These are phyloP conservation scores for Aspergillus amoenus DNA, from an alignment of 2,329 filamentous ascomycete genomes.

Conservation along the genomic window DNA sequence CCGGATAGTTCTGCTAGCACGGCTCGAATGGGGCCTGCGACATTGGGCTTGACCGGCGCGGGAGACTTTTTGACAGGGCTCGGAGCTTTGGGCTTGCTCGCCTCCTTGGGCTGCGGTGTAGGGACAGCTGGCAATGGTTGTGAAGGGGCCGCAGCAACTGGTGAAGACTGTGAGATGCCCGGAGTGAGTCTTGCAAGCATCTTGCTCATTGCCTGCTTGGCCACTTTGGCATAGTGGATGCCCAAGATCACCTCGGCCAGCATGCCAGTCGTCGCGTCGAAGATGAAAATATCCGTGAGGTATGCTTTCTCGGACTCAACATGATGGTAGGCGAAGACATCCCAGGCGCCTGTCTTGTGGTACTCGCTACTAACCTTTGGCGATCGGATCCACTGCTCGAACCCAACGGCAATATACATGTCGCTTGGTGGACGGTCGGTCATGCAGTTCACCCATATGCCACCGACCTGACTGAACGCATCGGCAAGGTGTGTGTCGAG, in stretches of 20 bases:
- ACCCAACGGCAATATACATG: constrained; percentile 29
- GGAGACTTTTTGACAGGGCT: no score
- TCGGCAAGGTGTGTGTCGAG: constrained; percentile 21
- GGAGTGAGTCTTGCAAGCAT: constrained; percentile 10
- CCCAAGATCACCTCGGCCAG: constrained; percentile 31
- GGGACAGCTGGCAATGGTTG: no score
- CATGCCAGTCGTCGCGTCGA: constrained; percentile 24
- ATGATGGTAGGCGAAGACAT: constrained; percentile 25
- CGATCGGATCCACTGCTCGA: constrained; percentile 25
- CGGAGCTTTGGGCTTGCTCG: no score
- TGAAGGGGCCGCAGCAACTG: no score
- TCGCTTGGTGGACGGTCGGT: constrained; percentile 19
- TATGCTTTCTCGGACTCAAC: constrained; percentile 16
- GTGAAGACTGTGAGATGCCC: no score
- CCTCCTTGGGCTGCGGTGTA: no score
- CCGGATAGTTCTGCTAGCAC: constrained; percentile 25
- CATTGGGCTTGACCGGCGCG: no score
- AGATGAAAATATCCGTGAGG: constrained; percentile 32
- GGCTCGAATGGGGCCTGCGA: background rate
- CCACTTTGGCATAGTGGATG: constrained; percentile 23
- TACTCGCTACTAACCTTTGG: constrained; percentile 5
- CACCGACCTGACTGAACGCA: constrained; percentile 19
- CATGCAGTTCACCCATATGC: constrained; percentile 38
- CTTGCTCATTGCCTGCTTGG: constrained; percentile 20
- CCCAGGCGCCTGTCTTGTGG: constrained; percentile 12